Percentiles rank a stretch among this genome's conserved stretches.
These are phyloP conservation scores for Microcyclosporella mali DNA, from an alignment of 2,329 filamentous ascomycete species.

Conservation along the genomic window DNA sequence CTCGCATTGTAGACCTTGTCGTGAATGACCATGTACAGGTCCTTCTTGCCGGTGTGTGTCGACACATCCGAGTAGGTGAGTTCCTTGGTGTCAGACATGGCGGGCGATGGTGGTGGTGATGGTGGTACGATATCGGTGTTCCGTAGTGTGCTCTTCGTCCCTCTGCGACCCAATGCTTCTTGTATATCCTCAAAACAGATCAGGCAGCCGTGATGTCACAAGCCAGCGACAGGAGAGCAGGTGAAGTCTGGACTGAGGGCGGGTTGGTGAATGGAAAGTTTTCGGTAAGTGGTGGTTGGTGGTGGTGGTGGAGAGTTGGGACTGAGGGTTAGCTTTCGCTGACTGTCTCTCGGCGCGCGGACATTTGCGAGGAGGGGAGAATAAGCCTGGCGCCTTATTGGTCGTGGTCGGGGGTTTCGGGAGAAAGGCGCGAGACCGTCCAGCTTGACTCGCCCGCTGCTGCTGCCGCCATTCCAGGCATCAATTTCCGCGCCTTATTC, in stretches of 20 bases:
- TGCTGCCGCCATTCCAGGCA: too few relatives aligned
- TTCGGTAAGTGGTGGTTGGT: not conserved
- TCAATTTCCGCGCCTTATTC: too few relatives aligned
- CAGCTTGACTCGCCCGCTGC: not conserved
- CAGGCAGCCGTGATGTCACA: not conserved
- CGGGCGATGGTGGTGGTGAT: slow-evolving; percentile 15
- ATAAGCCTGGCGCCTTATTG: too few relatives aligned
- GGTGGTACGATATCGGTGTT: not conserved
- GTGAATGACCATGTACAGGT: slow-evolving; percentile 85
- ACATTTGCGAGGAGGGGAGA: too few relatives aligned
- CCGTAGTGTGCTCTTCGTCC: too few relatives aligned
- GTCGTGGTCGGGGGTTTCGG: not conserved
- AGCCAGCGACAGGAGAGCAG: not conserved
- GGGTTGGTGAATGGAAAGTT: not conserved
- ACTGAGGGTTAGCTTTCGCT: too few relatives aligned
- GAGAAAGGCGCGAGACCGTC: not conserved
- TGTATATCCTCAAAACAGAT: not conserved
- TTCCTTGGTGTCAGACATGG: slow-evolving; percentile 52
- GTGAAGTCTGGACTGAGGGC: not conserved
- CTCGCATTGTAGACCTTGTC: slow-evolving; percentile 91
- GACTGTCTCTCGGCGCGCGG: too few relatives aligned
- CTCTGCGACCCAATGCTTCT: not conserved
- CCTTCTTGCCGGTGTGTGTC: slow-evolving; percentile 87
- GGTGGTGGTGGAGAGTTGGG: not conserved
- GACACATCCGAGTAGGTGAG: slow-evolving; percentile 76